Percentiles rank a stretch among this genome's conserved stretches.
phyloP scores from a whole-genome alignment of 2,329 filamentous ascomycete genomes.

The Exophiala oligosperma region DNA sequence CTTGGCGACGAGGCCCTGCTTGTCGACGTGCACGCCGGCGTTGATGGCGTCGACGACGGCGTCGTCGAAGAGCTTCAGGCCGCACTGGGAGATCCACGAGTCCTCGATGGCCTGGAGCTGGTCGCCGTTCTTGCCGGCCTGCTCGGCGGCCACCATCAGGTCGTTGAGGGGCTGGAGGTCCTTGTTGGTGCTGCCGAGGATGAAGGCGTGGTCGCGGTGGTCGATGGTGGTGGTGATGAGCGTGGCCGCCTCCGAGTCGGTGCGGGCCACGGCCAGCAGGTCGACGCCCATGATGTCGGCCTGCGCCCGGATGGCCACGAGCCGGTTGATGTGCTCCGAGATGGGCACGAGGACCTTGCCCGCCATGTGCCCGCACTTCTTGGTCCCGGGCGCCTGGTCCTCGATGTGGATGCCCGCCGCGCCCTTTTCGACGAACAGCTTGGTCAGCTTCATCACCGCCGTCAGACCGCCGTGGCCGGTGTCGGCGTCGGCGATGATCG shows the following conservation, averaged over 20 bases:
- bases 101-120: slow-evolving; percentile 92
- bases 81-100: slow-evolving; percentile 75
- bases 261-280: slow-evolving; percentile 86
- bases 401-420: slow-evolving; percentile 98
- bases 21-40: slow-evolving; percentile 65
- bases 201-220: slow-evolving; percentile 90
- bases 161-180: slow-evolving; percentile 81
- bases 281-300: slow-evolving; percentile 98
- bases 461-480: slow-evolving; percentile 96
- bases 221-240: slow-evolving; percentile 97
- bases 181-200: slow-evolving; percentile 85
- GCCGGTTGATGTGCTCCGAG: slow-evolving; percentile 94
- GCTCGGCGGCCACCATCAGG: slow-evolving; percentile 84
- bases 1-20: slow-evolving; percentile 64
- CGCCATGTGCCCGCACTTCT: slow-evolving; percentile 99
- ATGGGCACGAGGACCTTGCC: slow-evolving; percentile 97
- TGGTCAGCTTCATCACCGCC: slow-evolving; percentile 99
- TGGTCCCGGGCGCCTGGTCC: slow-evolving; percentile 95
- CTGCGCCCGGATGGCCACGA: slow-evolving; percentile 94
- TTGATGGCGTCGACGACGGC: slow-evolving; percentile 83
- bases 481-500: slow-evolving; percentile 95
- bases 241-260: slow-evolving; percentile 95
- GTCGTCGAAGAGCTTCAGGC: slow-evolving; percentile 85
- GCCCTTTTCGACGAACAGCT: slow-evolving; percentile 94
- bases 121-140: slow-evolving; percentile 73